These are phyloP conservation scores for Piper betle DNA, from an alignment of 164 flowering plant genomes.

Conservation along the genomic window DNA sequence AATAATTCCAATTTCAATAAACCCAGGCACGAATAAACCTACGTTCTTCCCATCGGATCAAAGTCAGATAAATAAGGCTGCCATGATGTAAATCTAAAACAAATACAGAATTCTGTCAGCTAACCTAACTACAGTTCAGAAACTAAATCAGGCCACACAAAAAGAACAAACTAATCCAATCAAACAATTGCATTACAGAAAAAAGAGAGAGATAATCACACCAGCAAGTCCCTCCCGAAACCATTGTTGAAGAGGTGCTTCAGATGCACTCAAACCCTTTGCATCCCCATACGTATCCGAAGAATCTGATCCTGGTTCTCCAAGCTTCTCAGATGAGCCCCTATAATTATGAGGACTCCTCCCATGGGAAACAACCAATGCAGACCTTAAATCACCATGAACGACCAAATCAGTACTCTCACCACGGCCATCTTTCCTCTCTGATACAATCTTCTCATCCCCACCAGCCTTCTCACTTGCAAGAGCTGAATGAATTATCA, in stretches of 20 bases:
- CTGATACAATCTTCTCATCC: slow-evolving; percentile 13
- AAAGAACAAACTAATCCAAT: no score
- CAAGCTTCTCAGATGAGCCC: slow-evolving; percentile 24
- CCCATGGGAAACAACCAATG: slow-evolving; percentile 31
- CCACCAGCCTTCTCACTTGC: slow-evolving; percentile 40
- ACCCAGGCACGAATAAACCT: no score
- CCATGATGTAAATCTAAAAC: no score
- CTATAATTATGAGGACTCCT: slow-evolving; percentile 27
- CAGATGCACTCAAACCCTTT: slow-evolving; percentile 31
- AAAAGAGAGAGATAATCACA: slow-evolving; percentile 3
- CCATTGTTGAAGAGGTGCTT: slow-evolving; percentile 83
- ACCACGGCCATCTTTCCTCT: slow-evolving; percentile 3
- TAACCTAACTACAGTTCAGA: no score
- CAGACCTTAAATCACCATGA: slow-evolving; percentile 28
- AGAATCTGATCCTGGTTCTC: slow-evolving; percentile 53
- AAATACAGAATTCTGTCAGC: no score
- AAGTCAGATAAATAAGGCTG: no score
- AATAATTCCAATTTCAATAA: no score
- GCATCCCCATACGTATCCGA: slow-evolving; percentile 30
- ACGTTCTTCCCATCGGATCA: no score
- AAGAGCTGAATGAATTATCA: slow-evolving; percentile 87
- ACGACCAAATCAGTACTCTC: slow-evolving; percentile 48
- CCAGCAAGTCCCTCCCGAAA: slow-evolving; percentile 95
- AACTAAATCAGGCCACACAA: no score
- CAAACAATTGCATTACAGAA: background rate